Conservation (phyloP, 306 rosid genomes). For the Vigna nakashimae region DNA sequence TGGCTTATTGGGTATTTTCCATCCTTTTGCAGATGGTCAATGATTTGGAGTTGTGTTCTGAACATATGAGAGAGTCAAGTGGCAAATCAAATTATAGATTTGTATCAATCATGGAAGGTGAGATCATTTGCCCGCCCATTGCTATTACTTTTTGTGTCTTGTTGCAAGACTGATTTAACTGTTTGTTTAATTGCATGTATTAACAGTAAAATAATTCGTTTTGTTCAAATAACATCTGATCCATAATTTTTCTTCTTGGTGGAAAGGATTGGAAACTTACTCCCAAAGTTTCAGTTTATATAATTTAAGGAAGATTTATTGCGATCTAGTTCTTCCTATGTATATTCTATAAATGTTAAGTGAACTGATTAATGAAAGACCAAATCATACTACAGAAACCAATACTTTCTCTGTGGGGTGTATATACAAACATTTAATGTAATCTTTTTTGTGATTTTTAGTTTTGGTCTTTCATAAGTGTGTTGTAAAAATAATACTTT, state of each 20-base stretch:
- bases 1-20: constrained; percentile 35
- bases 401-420: background rate
- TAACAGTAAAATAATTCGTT: background rate
- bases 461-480: constrained; percentile 22
- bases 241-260: constrained; percentile 16
- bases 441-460: background rate
- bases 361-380: background rate
- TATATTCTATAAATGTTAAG: background rate
- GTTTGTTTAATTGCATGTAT: constrained; percentile 31
- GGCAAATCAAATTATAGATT: constrained; percentile 50
- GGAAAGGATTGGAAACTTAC: constrained; percentile 32
- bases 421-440: constrained; percentile 32
- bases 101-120: constrained; percentile 55
- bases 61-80: constrained; percentile 54
- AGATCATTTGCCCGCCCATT: constrained; percentile 36
- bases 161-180: constrained; percentile 34
- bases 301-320: constrained; percentile 35
- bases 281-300: constrained; percentile 21
- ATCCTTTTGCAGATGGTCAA: constrained; percentile 63
- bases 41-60: constrained; percentile 75
- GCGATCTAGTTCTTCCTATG: constrained; percentile 15
- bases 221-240: constrained; percentile 14
- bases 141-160: background rate
- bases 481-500: background rate
- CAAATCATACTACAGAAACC: background rate